Evolutionary conservation across 169 alveolate species (phyloP).

Genomic region (Plasmodium knowlesi): DNA sequence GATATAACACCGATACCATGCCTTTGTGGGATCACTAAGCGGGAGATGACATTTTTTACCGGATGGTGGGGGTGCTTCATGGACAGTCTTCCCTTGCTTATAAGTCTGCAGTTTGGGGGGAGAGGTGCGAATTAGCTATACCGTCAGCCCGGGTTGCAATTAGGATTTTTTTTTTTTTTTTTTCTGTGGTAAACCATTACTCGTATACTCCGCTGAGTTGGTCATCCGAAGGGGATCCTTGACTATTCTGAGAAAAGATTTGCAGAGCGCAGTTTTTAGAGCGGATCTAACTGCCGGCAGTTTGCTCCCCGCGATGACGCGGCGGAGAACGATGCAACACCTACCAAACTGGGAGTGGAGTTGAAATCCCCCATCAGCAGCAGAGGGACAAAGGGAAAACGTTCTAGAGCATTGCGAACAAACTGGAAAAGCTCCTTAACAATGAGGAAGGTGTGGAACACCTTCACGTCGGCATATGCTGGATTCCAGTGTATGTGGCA

Average conservation of each 20-base stretch:
- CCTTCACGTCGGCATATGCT: constrained; percentile 48
- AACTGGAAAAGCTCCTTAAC: constrained; percentile 42
- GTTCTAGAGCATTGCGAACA: neutral
- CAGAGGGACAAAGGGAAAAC: constrained; percentile 26
- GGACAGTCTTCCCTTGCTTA: constrained; percentile 37
- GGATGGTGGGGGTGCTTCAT: constrained; percentile 37
- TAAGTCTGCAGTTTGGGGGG: constrained; percentile 24
- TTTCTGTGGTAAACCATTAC: neutral
- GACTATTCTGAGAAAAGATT: neutral
- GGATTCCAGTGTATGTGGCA: constrained; percentile 63
- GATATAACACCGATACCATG: neutral
- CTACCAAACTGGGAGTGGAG: constrained; percentile 49
- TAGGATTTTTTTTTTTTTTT: neutral
- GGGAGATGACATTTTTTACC: neutral
- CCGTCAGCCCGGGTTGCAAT: neutral
- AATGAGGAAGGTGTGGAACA: constrained; percentile 24
- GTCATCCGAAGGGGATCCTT: neutral
- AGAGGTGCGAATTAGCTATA: neutral
- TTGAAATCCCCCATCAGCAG: constrained; percentile 57
- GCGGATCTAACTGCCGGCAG: too few species aligned
- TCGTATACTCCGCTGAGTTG: constrained; percentile 53
- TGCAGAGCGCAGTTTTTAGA: neutral
- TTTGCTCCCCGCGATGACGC: neutral
- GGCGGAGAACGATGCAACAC: neutral
- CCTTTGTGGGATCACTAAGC: neutral